phyloP scores from a whole-genome alignment of 2,329 filamentous ascomycete species.

The Penicillium sp. region DNA sequence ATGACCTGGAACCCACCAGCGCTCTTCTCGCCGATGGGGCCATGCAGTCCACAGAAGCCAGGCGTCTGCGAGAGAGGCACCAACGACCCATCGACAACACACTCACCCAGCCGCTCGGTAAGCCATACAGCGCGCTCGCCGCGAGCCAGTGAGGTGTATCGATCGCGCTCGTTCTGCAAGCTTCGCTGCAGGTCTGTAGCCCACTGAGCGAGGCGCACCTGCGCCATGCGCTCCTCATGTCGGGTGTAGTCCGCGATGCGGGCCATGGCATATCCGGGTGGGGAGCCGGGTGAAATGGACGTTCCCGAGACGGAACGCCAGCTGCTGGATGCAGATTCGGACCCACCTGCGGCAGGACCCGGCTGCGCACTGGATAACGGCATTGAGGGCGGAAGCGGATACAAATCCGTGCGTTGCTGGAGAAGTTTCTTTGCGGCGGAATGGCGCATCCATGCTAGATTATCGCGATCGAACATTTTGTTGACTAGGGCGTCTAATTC shows the following conservation, averaged over 20 bases:
- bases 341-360: neutral
- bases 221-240: slow-evolving; percentile 59
- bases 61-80: slow-evolving; percentile 49
- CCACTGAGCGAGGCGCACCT: slow-evolving; percentile 77
- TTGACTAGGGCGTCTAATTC: slow-evolving; percentile 70
- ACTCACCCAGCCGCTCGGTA: slow-evolving; percentile 63
- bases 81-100: slow-evolving; percentile 62
- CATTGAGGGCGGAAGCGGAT: slow-evolving; percentile 14
- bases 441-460: slow-evolving; percentile 77
- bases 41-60: slow-evolving; percentile 25
- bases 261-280: slow-evolving; percentile 58
- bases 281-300: slow-evolving; percentile 21
- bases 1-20: slow-evolving; percentile 22
- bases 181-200: slow-evolving; percentile 76
- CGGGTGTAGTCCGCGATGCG: slow-evolving; percentile 59
- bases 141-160: slow-evolving; percentile 62
- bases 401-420: slow-evolving; percentile 57
- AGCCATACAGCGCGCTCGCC: slow-evolving; percentile 68
- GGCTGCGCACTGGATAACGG: slow-evolving; percentile 18
- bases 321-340: neutral
- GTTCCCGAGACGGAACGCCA: slow-evolving; percentile 18
- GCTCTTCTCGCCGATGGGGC: slow-evolving; percentile 21
- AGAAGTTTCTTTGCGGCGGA: slow-evolving; percentile 78
- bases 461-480: slow-evolving; percentile 72
- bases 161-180: slow-evolving; percentile 67